Evolutionary conservation across 169 alveolate genomes (phyloP).

Genomic region (Miamiensis avidus): DNA sequence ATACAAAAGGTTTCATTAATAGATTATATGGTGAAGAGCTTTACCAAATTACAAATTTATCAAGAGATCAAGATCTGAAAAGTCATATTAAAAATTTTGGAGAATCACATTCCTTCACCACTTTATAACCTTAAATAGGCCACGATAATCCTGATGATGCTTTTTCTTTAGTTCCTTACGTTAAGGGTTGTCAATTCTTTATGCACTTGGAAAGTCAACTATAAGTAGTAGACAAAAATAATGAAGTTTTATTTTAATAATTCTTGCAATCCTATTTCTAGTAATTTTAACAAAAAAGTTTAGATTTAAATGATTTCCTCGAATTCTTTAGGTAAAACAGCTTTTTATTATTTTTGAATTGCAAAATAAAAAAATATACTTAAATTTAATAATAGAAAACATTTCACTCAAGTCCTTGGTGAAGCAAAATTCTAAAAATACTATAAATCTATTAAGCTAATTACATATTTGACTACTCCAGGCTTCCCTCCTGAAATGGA

Average conservation of each 20-base stretch:
- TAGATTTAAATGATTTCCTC: constrained; percentile 35
- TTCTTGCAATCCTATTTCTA: constrained; percentile 58
- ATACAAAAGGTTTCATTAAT: constrained; percentile 13
- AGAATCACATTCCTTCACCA: constrained; percentile 57
- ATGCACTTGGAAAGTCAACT: constrained; percentile 56
- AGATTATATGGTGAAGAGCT: constrained; percentile 54
- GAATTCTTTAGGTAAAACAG: constrained; percentile 8
- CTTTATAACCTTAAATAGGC: constrained; percentile 67
- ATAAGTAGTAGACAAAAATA: constrained; percentile 72
- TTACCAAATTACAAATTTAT: constrained; percentile 54
- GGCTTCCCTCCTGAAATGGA: background rate
- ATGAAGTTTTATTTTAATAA: constrained; percentile 55
- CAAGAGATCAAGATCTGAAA: constrained; percentile 46
- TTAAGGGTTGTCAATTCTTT: constrained; percentile 75
- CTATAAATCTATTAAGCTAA: background rate
- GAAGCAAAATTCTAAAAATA: too few species aligned
- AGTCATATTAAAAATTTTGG: constrained; percentile 55
- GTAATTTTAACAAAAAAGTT: constrained; percentile 25
- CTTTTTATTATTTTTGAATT: too few species aligned
- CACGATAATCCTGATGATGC: constrained; percentile 87
- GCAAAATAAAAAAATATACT: too few species aligned
- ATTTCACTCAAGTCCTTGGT: background rate
- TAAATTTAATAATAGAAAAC: background rate
- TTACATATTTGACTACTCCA: background rate
- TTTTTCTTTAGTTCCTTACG: constrained; percentile 82